phyloP scores from a whole-genome alignment of 495 filamentous ascomycete genomes.

The Aspergillus diversus region DNA sequence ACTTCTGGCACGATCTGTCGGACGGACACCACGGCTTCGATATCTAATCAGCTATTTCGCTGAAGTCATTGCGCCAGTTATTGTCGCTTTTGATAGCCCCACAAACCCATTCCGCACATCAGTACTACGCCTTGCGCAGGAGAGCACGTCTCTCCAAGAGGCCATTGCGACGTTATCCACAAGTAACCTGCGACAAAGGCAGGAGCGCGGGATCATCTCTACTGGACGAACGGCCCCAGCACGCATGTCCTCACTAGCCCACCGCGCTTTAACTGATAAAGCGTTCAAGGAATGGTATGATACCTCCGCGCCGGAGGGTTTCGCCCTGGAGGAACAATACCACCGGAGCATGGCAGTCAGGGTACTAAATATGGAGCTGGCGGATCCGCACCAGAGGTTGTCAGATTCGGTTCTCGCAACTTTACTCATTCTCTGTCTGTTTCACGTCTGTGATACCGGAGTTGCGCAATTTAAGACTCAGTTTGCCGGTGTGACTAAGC shows the following conservation, averaged over 20 bases:
- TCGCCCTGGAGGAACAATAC: conserved; percentile 71
- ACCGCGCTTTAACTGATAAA: conserved; percentile 48
- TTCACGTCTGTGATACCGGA: conserved; percentile 91
- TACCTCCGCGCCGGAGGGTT: conserved; percentile 38
- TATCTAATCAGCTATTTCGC: conserved; percentile 69
- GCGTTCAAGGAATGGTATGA: conserved; percentile 42
- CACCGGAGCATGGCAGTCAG: conserved; percentile 83
- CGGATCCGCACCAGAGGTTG: conserved; percentile 69
- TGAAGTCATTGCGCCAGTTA: conserved; percentile 85
- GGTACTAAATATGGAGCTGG: conserved; percentile 79
- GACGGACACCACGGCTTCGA: conserved; percentile 59
- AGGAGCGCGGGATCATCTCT: conserved; percentile 44
- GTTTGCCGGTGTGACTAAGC: conserved; percentile 91
- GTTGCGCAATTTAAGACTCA: conserved; percentile 91
- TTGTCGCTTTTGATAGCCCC: conserved; percentile 88
- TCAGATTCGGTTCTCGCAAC: conserved; percentile 91
- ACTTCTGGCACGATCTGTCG: conserved; percentile 50
- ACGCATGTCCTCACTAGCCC: conserved; percentile 55
- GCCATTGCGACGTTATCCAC: conserved; percentile 88
- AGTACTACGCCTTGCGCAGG: conserved; percentile 75
- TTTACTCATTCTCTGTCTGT: conserved; percentile 84
- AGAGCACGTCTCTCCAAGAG: conserved; percentile 83
- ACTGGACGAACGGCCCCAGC: conserved; percentile 49
- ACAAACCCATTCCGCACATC: conserved; percentile 84
- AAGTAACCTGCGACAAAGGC: conserved; percentile 71